Base-by-base conservation (phyloP, 139 green algal genomes). In the Asterochloris erici region DNA sequence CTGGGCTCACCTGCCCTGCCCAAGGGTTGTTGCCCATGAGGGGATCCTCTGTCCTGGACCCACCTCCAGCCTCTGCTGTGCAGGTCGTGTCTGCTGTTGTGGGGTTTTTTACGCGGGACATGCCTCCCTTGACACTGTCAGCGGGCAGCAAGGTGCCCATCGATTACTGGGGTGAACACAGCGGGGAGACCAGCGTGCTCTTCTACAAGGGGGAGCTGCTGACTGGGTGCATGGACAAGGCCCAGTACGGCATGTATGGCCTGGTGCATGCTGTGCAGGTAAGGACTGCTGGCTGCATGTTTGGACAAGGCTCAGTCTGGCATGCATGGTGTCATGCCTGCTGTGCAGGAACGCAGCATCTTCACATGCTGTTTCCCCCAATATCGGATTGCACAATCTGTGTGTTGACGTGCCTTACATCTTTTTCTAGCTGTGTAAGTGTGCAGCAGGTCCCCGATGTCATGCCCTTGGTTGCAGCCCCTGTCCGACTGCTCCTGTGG, bases 181-280 rank as follows among this genome's bases (percentile, higher is more conserved):
- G 60, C n/a, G 89, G 90, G 28, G 94, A 98, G 86, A 89, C 85
- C 9, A 82, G 89, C 26, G 79, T 97, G 74, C 15, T 91, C 63
- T 92, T 98, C 74, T 84, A 85, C 77, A 83, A 89, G 73, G 93
- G 93, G 73, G 88, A 96, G 73, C 87, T 98, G 77, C 79, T 99
- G 69, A 87, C 87, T 1, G 97, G 97, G 81, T 87, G 88, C 79
- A 62, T 99, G 69, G 97, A 99, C 92, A 99, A 99, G 91, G 91
- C 92, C 10, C 84, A 91, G 79, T 99, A 97, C 84, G 96, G 94
- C 62, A 97, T 96, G 85, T 94, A 93, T 86, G 97, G 97, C 24
- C 89, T 99, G 28, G 90, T 99, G 71, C 96, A 99, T 88, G 88
- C 93, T 76, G 89, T 99, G 24, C 94, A 98, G 84, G 93, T 95